phyloP scores from a whole-genome alignment of 2,329 filamentous ascomycete genomes.

The Aspergillus calidoustus region DNA sequence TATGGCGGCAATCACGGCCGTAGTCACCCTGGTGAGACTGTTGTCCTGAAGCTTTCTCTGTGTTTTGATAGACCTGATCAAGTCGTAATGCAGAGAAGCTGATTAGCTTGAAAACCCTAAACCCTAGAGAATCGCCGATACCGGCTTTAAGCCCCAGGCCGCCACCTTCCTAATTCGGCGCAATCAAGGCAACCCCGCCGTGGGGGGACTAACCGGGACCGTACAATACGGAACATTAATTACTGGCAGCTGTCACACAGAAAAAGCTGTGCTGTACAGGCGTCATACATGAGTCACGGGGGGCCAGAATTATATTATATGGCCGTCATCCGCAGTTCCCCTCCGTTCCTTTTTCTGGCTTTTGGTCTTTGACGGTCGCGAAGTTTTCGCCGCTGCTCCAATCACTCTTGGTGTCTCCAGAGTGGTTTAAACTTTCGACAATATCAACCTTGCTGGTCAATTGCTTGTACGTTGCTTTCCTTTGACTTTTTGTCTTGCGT shows the following conservation, averaged over 20 bases:
- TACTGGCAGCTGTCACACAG: background rate
- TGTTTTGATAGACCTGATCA: background rate
- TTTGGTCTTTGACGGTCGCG: conserved; percentile 36
- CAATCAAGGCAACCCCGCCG: conserved; percentile 17
- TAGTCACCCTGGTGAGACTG: background rate
- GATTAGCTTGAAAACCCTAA: conserved; percentile 25
- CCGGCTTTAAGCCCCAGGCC: conserved; percentile 22
- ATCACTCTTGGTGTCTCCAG: conserved; percentile 17
- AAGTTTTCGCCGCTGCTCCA: conserved; percentile 33
- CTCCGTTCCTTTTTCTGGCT: conserved; percentile 30
- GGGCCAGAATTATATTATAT: conserved; percentile 25
- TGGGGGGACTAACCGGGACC: conserved; percentile 6
- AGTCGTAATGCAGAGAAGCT: background rate
- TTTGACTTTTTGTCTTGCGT: conserved; percentile 3
- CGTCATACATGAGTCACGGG: conserved; percentile 19
- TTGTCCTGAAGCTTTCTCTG: background rate
- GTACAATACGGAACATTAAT: conserved; percentile 10
- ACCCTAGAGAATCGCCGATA: conserved; percentile 25
- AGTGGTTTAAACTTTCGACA: conserved; percentile 12
- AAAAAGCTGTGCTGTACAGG: background rate
- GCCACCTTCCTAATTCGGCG: conserved; percentile 22
- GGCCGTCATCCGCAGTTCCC: conserved; percentile 21
- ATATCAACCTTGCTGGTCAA: conserved; percentile 7
- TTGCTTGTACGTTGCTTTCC: conserved; percentile 8
- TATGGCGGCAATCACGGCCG: background rate